Conservation (phyloP, 108 stramenopile species). For the Nannochloropsis granulata region DNA sequence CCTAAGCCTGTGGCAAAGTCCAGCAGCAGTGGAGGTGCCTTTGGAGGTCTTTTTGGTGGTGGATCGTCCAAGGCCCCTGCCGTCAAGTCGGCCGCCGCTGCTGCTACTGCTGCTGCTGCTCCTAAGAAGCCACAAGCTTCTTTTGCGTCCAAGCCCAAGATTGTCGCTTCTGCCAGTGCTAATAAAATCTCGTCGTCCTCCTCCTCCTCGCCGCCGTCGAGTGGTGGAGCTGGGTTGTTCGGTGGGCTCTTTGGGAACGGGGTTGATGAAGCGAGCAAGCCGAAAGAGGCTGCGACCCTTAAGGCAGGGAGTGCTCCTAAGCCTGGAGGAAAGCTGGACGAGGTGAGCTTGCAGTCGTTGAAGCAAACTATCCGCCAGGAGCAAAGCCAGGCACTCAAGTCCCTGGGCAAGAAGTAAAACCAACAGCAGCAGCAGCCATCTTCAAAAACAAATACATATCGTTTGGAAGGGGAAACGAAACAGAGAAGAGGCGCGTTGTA, state of each 20-base stretch:
- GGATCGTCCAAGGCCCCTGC: not conserved
- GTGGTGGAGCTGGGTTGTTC: not conserved
- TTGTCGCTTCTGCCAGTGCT: not conserved
- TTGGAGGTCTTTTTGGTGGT: not conserved
- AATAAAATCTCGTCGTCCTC: not conserved
- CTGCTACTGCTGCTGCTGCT: too few relatives aligned
- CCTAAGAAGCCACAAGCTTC: not conserved
- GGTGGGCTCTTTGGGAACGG: not conserved
- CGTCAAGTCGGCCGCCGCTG: too few relatives aligned
- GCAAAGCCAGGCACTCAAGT: not conserved
- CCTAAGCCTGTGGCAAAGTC: not conserved
- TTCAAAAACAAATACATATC: too few relatives aligned
- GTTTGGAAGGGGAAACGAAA: too few relatives aligned
- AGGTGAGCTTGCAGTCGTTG: not conserved
- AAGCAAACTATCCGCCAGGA: not conserved
- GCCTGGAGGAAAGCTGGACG: not conserved
- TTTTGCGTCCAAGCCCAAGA: not conserved
- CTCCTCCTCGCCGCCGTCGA: not conserved
- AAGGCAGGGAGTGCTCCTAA: not conserved
- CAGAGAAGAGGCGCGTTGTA: too few relatives aligned
- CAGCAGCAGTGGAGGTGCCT: not conserved
- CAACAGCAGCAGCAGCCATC: too few relatives aligned
- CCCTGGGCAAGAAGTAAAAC: not conserved
- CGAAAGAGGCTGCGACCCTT: not conserved
- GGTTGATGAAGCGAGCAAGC: not conserved